Evolutionary conservation across 805 yeast species (phyloP).

Genomic region (Candida cerambycidarum): DNA sequence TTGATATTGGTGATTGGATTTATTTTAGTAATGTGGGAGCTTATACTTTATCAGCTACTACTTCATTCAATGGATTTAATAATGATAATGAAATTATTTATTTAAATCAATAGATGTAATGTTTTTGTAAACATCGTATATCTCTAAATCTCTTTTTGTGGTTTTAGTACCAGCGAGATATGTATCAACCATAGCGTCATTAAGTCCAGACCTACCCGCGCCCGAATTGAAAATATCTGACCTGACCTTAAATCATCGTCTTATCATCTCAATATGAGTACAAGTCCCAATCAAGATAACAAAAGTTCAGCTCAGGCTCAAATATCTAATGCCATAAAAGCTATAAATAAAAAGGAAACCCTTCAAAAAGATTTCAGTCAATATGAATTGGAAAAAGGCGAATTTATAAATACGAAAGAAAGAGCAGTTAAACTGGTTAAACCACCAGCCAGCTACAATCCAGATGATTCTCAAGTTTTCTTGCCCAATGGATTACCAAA

Average conservation of each 20-base stretch:
- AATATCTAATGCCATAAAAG: constrained; percentile 64
- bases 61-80: constrained; percentile 87
- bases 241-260: background rate
- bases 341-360: constrained; percentile 47
- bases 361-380: constrained; percentile 40
- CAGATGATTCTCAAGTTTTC: constrained; percentile 70
- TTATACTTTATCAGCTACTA: constrained; percentile 89
- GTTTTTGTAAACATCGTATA: too few species aligned
- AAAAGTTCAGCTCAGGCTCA: constrained; percentile 22
- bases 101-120: constrained; percentile 4
- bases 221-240: background rate
- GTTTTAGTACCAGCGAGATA: too few species aligned
- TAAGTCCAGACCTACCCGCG: background rate
- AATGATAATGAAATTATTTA: constrained; percentile 52
- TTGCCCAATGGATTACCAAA: constrained; percentile 65
- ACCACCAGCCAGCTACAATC: constrained; percentile 65
- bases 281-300: background rate
- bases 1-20: constrained; percentile 89
- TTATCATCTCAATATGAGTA: background rate
- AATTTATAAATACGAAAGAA: constrained; percentile 52
- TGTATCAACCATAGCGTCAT: too few species aligned
- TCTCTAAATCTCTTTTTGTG: too few species aligned
- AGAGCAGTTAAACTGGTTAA: constrained; percentile 56
- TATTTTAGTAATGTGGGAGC: constrained; percentile 86
- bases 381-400: constrained; percentile 60